Conservation (phyloP, 2,329 filamentous ascomycete genomes). For the Arthrinium phaeospermum region DNA sequence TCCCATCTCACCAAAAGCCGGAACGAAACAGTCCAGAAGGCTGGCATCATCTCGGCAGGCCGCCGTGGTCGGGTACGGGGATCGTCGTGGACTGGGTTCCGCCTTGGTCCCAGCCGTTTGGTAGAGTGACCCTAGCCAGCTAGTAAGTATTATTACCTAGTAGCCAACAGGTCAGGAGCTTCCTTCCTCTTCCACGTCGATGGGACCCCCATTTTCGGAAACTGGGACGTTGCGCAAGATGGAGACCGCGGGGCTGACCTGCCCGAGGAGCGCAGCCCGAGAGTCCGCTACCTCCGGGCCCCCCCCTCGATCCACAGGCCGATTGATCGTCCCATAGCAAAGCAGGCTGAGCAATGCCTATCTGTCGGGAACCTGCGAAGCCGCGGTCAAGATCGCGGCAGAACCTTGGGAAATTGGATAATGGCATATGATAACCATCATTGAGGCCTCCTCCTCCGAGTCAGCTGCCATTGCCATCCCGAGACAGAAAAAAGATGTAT, state of each 20-base stretch:
- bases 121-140: no score
- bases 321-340: not conserved
- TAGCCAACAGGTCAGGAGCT: not conserved
- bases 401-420: not conserved
- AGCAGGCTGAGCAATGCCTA: not conserved
- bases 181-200: not conserved
- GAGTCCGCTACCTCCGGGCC: not conserved
- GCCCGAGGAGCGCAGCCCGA: conserved; percentile 3
- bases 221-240: not conserved
- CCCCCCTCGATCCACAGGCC: not conserved
- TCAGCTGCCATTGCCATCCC: not conserved
- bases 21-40: not conserved
- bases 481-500: not conserved
- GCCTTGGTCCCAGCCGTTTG: not conserved
- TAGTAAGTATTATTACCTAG: no score
- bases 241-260: not conserved
- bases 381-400: not conserved
- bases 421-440: not conserved
- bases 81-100: not conserved
- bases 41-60: not conserved
- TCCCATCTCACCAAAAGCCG: not conserved
- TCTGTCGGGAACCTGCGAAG: not conserved
- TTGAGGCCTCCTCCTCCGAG: not conserved
- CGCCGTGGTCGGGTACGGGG: not conserved
- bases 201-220: not conserved